These are phyloP conservation scores for Solanum aculeatissimum DNA, from an alignment of 305 asterid species.

Conservation along the genomic window DNA sequence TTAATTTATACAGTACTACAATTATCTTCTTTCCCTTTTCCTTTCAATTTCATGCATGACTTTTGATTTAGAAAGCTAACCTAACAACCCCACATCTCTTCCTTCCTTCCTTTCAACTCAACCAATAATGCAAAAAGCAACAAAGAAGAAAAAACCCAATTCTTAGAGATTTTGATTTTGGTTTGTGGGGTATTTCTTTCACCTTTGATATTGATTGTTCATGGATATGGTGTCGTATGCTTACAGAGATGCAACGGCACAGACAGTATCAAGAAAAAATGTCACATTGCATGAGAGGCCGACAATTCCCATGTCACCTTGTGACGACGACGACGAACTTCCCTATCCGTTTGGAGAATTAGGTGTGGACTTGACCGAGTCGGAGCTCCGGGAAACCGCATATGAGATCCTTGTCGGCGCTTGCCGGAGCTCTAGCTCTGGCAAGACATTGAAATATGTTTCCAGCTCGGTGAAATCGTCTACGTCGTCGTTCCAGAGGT, in stretches of 20 bases:
- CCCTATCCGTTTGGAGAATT: constrained; percentile 56
- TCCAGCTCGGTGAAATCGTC: constrained; percentile 32
- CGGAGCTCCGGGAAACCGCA: constrained; percentile 84
- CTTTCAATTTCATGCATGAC: not conserved
- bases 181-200: not conserved
- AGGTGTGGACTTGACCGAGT: constrained; percentile 37
- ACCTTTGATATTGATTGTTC: not conserved
- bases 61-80: not conserved
- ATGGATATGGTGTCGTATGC: constrained; percentile 12
- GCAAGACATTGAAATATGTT: constrained; percentile 57
- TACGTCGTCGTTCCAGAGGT: constrained; percentile 16
- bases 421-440: constrained; percentile 59
- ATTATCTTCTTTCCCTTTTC: not conserved
- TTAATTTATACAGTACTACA: not conserved
- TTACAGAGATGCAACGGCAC: constrained; percentile 1
- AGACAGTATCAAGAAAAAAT: not conserved
- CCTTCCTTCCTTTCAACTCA: not conserved
- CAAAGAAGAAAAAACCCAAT: not conserved
- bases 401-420: constrained; percentile 78
- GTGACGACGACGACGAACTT: not conserved
- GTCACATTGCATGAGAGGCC: not conserved
- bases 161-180: not conserved
- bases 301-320: not conserved
- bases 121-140: not conserved
- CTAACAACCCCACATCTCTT: not conserved